phyloP scores from a whole-genome alignment of 2,329 filamentous ascomycete genomes.

The Verticillium tricorpus region DNA sequence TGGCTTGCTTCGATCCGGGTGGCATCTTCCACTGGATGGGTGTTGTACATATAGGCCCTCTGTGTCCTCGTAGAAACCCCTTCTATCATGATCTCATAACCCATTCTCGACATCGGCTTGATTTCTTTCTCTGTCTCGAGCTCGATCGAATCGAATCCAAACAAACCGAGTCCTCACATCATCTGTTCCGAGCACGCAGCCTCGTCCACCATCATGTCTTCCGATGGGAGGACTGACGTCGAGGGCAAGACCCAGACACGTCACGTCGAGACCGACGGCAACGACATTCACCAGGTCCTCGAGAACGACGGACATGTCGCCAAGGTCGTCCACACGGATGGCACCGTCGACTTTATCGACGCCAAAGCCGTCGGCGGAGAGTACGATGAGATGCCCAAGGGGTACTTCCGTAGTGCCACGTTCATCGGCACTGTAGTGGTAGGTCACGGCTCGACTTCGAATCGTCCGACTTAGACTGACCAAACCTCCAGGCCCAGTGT shows the following conservation, averaged over 20 bases:
- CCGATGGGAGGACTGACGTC: not conserved
- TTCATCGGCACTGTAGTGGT: slow-evolving; percentile 35
- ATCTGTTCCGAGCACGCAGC: not conserved
- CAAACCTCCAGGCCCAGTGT: slow-evolving; percentile 22
- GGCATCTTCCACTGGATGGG: not conserved
- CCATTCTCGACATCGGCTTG: not conserved
- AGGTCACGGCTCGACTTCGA: slow-evolving; percentile 4
- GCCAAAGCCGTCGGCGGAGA: slow-evolving; percentile 36
- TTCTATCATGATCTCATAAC: not conserved
- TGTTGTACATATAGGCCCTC: not conserved
- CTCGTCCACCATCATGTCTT: not conserved
- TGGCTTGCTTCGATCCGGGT: not conserved
- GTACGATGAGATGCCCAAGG: slow-evolving; percentile 30
- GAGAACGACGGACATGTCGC: slow-evolving; percentile 17
- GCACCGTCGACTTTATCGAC: slow-evolving; percentile 36
- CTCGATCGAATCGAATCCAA: not conserved
- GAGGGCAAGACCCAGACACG: not conserved
- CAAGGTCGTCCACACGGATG: slow-evolving; percentile 31
- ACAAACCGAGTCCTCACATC: not conserved
- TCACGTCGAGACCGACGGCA: slow-evolving; percentile 24
- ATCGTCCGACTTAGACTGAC: not conserved
- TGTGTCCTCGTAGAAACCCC: not conserved
- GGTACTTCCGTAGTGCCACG: slow-evolving; percentile 33
- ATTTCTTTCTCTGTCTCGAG: not conserved
- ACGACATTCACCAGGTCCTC: slow-evolving; percentile 14